phyloP scores from a whole-genome alignment of 2,329 filamentous ascomycete species.

The Paracoccidioides brasiliensis region DNA sequence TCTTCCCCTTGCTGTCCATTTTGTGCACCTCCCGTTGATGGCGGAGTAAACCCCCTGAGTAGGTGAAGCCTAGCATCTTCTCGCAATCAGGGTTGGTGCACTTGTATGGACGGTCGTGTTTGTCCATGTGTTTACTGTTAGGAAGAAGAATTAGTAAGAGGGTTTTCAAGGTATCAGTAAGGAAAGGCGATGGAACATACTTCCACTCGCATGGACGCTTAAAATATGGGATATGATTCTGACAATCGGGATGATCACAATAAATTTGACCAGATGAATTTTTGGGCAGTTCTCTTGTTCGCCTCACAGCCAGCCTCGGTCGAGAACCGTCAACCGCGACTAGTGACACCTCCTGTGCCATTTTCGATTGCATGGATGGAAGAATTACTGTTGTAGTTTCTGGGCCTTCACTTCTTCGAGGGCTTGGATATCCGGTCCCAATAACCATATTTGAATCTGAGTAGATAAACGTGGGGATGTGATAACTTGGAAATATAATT shows the following conservation, averaged over 20 bases:
- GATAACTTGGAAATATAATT: constrained; percentile 1
- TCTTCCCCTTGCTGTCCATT: constrained; percentile 78
- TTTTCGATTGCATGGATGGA: constrained; percentile 20
- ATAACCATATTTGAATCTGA: constrained; percentile 27
- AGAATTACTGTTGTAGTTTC: constrained; percentile 24
- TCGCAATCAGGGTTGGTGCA: constrained; percentile 73
- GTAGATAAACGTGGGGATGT: constrained; percentile 12
- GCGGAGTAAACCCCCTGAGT: constrained; percentile 75
- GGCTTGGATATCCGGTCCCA: constrained; percentile 31
- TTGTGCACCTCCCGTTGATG: constrained; percentile 91
- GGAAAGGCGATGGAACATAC: constrained; percentile 41
- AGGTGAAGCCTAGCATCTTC: constrained; percentile 88
- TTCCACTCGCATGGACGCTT: constrained; percentile 85
- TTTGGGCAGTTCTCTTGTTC: constrained; percentile 41
- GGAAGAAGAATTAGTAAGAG: constrained; percentile 3
- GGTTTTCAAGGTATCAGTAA: background rate
- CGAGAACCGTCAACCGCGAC: constrained; percentile 24
- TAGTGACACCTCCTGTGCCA: constrained; percentile 17
- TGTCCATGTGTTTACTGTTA: constrained; percentile 90
- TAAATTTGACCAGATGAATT: constrained; percentile 63
- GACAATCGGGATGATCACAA: constrained; percentile 60
- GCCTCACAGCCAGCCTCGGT: constrained; percentile 30
- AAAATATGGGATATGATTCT: constrained; percentile 52
- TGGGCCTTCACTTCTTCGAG: constrained; percentile 32
- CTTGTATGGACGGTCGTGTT: constrained; percentile 86